Evolutionary conservation across 2,329 filamentous ascomycete species (phyloP).

Genomic region (Fusarium chlamydosporum): DNA sequence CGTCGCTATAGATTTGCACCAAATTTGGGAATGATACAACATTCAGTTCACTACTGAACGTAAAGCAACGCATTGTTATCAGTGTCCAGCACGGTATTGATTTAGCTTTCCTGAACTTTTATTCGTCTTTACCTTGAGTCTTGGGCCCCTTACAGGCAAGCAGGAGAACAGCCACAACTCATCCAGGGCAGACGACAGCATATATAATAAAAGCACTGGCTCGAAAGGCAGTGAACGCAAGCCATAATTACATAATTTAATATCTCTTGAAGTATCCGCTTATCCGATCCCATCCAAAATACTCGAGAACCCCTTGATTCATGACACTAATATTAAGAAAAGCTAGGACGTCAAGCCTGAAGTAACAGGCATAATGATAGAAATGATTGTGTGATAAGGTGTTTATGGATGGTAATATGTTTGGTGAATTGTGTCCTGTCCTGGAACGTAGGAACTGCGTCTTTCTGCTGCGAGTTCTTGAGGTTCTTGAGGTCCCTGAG

Average conservation of each 20-base stretch:
- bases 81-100: constrained; percentile 2
- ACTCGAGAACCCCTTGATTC: constrained; percentile 33
- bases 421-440: constrained; percentile 35
- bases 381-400: background rate
- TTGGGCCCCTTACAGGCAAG: background rate
- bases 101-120: constrained; percentile 10
- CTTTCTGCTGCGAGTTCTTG: constrained; percentile 48
- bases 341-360: constrained; percentile 14
- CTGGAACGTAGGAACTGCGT: constrained; percentile 22
- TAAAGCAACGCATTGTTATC: background rate
- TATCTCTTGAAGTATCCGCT: constrained; percentile 28
- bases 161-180: background rate
- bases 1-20: background rate
- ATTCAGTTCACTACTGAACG: background rate
- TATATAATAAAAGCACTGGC: constrained; percentile 21
- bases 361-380: constrained; percentile 7
- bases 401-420: constrained; percentile 49
- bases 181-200: constrained; percentile 3
- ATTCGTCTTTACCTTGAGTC: background rate
- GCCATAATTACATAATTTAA: constrained; percentile 29
- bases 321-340: constrained; percentile 23
- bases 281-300: constrained; percentile 20
- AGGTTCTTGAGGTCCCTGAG: constrained; percentile 47
- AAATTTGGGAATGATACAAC: background rate
- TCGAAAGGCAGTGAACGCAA: constrained; percentile 34